A percentile compares a stretch with the other conserved stretches of the same genome.
Conservation (phyloP, 2,329 filamentous ascomycete species). For the Ceratocystis variospora region DNA sequence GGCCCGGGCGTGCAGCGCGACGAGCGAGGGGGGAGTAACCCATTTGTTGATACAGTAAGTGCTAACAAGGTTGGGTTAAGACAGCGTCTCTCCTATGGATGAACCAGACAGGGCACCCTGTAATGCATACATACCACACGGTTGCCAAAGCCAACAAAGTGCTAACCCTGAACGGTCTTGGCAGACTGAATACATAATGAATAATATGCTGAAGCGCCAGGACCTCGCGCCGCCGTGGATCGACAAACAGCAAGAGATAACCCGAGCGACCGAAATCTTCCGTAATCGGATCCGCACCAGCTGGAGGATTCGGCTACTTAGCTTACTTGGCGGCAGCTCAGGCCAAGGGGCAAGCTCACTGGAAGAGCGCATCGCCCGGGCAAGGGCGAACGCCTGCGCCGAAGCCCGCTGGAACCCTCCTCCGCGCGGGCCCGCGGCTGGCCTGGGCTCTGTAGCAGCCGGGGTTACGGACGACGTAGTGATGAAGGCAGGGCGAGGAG, state of each 20-base stretch:
- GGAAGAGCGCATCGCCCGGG: slow-evolving; percentile 56
- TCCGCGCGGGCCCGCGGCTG: slow-evolving; percentile 22
- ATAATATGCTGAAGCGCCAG: slow-evolving; percentile 94
- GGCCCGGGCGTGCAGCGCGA: slow-evolving; percentile 74
- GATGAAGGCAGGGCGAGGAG: slow-evolving; percentile 30
- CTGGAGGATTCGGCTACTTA: slow-evolving; percentile 71
- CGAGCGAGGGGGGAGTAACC: slow-evolving; percentile 64
- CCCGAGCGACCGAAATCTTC: slow-evolving; percentile 55
- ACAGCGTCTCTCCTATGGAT: no score
- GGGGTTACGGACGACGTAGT: slow-evolving; percentile 36
- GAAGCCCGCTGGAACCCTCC: slow-evolving; percentile 54
- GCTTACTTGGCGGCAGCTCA: slow-evolving; percentile 59
- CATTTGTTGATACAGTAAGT: slow-evolving; percentile 65
- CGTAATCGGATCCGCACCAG: slow-evolving; percentile 61
- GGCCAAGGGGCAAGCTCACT: slow-evolving; percentile 42
- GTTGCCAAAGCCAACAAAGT: not conserved
- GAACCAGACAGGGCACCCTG: no score
- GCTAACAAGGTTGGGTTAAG: no score
- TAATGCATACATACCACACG: no score
- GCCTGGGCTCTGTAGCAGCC: slow-evolving; percentile 27
- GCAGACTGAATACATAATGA: slow-evolving; percentile 89
- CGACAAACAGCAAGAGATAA: slow-evolving; percentile 89
- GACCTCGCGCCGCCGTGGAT: slow-evolving; percentile 97
- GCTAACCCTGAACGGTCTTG: not conserved
- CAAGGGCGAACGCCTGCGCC: slow-evolving; percentile 59